Conservation (phyloP, 768 basidiomycete genomes). For the Suillus hirtellus region DNA sequence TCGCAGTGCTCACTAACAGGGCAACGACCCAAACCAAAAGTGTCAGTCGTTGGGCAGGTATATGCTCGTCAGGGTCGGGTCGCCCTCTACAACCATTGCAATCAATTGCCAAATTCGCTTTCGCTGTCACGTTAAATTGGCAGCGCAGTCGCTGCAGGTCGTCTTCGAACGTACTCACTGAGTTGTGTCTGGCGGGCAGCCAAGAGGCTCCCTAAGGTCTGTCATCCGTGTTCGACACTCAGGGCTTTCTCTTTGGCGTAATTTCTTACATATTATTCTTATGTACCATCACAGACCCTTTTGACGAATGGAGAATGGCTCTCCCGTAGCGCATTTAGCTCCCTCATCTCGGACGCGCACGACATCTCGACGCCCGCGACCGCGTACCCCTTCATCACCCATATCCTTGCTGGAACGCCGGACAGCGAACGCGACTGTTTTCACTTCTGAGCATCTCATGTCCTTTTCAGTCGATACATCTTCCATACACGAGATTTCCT, state of each 20-base stretch:
- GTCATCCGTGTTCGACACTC: not conserved
- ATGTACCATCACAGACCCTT: not conserved
- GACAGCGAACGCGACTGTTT: not conserved
- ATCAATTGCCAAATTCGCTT: not conserved
- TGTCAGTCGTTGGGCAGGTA: not conserved
- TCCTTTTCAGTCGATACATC: not conserved
- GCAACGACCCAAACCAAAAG: no score
- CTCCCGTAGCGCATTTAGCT: not conserved
- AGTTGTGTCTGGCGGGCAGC: not conserved
- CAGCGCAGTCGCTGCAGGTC: not conserved
- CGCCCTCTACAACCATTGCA: not conserved
- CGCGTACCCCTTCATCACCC: slow-evolving; percentile 9
- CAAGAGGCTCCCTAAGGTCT: slow-evolving; percentile 3
- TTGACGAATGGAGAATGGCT: slow-evolving; percentile 10
- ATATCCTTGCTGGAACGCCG: slow-evolving; percentile 18
- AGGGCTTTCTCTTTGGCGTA: not conserved
- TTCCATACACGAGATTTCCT: not conserved
- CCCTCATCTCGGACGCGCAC: slow-evolving; percentile 4
- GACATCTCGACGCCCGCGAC: not conserved
- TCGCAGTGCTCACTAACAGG: not conserved
- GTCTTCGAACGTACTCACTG: not conserved
- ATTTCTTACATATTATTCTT: not conserved
- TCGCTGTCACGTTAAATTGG: not conserved
- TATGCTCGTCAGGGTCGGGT: not conserved
- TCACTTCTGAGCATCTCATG: not conserved